Conservation (phyloP, 176 grass and related monocot species). For the Guadua angustifolia region DNA sequence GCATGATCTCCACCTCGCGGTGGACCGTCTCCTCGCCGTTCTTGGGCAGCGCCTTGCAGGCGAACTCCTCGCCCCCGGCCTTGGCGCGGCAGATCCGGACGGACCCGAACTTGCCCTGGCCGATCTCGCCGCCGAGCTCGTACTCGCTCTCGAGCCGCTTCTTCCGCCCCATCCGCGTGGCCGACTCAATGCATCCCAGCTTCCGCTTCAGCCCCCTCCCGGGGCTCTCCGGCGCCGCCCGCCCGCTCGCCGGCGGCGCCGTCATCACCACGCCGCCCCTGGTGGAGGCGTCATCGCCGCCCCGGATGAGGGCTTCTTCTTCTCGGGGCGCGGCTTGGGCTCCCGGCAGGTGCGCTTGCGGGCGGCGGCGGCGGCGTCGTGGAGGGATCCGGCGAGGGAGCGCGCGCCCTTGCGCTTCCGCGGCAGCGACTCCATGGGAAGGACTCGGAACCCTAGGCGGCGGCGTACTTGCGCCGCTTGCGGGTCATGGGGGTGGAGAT, state of each 20-base stretch:
- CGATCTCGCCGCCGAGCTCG: constrained; percentile 77
- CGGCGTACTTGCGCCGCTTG: constrained; percentile 46
- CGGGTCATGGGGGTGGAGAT: constrained; percentile 51
- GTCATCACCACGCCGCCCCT: constrained; percentile 48
- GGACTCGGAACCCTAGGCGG: constrained; percentile 32
- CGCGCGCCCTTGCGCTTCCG: constrained; percentile 77
- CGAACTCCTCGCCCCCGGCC: constrained; percentile 58
- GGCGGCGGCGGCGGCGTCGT: constrained; percentile 38
- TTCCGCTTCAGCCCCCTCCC: constrained; percentile 81
- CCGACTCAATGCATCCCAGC: constrained; percentile 81
- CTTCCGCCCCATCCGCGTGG: constrained; percentile 76
- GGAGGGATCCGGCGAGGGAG: constrained; percentile 54
- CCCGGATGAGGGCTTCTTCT: constrained; percentile 16
- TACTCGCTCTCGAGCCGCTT: constrained; percentile 78
- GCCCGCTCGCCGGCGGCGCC: constrained; percentile 53
- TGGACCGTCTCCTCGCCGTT: constrained; percentile 95
- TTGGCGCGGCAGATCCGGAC: constrained; percentile 79
- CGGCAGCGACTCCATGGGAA: constrained; percentile 59
- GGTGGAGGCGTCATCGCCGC: constrained; percentile 6
- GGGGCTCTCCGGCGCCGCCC: constrained; percentile 54
- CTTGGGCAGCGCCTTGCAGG: constrained; percentile 82
- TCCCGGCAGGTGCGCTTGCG: constrained; percentile 58
- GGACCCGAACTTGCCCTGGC: constrained; percentile 87
- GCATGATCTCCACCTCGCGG: constrained; percentile 99
- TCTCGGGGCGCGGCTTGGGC: constrained; percentile 53